phyloP scores from a whole-genome alignment of 2,329 filamentous ascomycete species.

The Boeremia exigua region DNA sequence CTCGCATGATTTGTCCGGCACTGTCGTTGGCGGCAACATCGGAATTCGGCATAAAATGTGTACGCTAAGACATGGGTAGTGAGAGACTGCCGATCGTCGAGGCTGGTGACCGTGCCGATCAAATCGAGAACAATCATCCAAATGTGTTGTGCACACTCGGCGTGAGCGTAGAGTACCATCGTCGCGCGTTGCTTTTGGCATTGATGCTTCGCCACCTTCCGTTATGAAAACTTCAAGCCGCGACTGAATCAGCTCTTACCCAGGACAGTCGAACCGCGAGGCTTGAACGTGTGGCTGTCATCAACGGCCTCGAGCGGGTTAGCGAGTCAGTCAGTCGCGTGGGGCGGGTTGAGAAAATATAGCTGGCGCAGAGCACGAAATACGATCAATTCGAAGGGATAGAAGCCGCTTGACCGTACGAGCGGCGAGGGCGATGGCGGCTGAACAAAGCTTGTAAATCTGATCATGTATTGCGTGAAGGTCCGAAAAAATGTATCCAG shows the following conservation, averaged over 20 bases:
- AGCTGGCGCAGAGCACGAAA: neutral
- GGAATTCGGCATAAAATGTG: neutral
- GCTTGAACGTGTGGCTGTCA: neutral
- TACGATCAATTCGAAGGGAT: neutral
- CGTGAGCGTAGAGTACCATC: no score
- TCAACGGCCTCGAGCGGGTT: neutral
- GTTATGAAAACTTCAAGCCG: no score
- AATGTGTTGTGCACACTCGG: no score
- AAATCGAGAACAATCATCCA: neutral
- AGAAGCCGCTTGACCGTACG: neutral
- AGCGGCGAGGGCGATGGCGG: neutral
- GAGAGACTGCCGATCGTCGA: conserved; percentile 1
- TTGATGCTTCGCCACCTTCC: neutral
- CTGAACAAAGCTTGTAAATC: neutral
- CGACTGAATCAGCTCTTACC: no score
- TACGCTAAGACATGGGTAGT: neutral
- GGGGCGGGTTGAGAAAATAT: neutral
- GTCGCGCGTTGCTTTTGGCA: neutral
- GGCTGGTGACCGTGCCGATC: conserved; percentile 19
- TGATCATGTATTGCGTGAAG: conserved; percentile 9
- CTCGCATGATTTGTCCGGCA: neutral
- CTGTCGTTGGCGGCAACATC: neutral
- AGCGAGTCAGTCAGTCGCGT: conserved; percentile 8
- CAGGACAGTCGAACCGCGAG: neutral
- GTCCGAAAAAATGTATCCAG: conserved; percentile 10